phyloP scores from a whole-genome alignment of 805 yeast genomes.

The Yamadazyma philogaea region DNA sequence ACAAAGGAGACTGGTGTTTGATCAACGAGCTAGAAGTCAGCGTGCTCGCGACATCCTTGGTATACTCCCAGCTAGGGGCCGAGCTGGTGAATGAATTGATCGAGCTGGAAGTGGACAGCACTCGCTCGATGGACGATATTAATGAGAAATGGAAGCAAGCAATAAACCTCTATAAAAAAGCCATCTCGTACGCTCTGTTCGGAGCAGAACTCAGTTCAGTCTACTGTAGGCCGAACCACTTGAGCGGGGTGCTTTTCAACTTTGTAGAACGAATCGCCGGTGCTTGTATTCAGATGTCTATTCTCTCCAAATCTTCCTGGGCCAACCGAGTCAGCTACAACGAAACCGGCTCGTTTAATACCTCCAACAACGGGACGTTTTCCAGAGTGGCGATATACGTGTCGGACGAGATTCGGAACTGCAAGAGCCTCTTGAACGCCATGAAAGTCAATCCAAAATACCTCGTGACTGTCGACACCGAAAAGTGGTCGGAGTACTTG shows the following conservation, averaged over 20 bases:
- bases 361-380: conserved; percentile 37
- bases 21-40: conserved; percentile 28
- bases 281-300: conserved; percentile 37
- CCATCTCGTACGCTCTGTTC: conserved; percentile 26
- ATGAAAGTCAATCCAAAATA: conserved; percentile 7
- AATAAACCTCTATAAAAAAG: conserved; percentile 28
- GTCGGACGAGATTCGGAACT: conserved; percentile 28
- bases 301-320: conserved; percentile 39
- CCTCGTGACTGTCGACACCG: conserved; percentile 8
- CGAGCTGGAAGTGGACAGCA: conserved; percentile 11
- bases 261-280: conserved; percentile 25
- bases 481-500: conserved; percentile 31
- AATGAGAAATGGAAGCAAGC: conserved; percentile 37
- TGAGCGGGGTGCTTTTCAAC: conserved; percentile 12
- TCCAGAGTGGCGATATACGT: conserved; percentile 44
- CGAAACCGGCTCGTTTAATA: conserved; percentile 19
- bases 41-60: conserved; percentile 23
- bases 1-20: conserved; percentile 26
- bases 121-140: conserved; percentile 15
- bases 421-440: conserved; percentile 20
- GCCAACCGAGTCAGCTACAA: conserved; percentile 25
- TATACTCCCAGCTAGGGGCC: conserved; percentile 33
- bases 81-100: conserved; percentile 35
- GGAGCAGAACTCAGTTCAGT: conserved; percentile 1
- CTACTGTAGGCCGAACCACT: background rate